Base-by-base conservation (phyloP, 2,329 filamentous ascomycete species). In the Pseudogymnoascus sp. region DNA sequence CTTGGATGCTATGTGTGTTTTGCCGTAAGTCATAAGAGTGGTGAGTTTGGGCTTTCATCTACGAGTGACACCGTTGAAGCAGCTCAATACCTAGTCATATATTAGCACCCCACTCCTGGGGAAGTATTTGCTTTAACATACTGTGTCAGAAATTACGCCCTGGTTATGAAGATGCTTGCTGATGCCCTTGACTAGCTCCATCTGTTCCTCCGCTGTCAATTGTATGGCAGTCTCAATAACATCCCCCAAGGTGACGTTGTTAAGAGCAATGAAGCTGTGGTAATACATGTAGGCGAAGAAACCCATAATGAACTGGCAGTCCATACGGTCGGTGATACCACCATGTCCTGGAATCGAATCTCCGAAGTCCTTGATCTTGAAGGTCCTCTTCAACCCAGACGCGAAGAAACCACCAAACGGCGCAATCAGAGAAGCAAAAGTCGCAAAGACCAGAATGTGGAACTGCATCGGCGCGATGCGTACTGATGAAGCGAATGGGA, bases 221-320 rank as follows among this genome's bases (percentile, higher is more conserved):
- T 87, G 96, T 69, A 99, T 96, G 61, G 91, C 93, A 11, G 86
- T 85, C 79, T 99, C 93, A 69, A 99, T 89, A 37, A 99, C 89
- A 62, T 86, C 86, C 19, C 93, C 95, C 19, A 96, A 87, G 63
- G 82, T 91, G 40, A 89, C 86, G 76, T 93, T 91, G 80, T 96
- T 86, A 6, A 91, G 82, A 3, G 93, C 93, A 72, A 99, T 93
- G 75, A 99, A 99, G 72, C 90, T 95, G 75, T 97, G 93, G 78
- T 96, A 99, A 79, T 99, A 99, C 84, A 99, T 93, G 80, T 92
- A 97, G 14, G 93, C 86, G 72, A 99, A 97, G 77, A 96, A 95
- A 7, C 95, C 95, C 95, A 99, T 99, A 80, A 97, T 97, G 79
- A 99, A 99, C 74, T 99, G 95, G 76, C 95, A 99, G 74, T 99